Percentiles rank a stretch among this genome's conserved stretches.
phyloP scores from a whole-genome alignment of 2,329 filamentous ascomycete genomes.

The Colletotrichum sansevieriae region DNA sequence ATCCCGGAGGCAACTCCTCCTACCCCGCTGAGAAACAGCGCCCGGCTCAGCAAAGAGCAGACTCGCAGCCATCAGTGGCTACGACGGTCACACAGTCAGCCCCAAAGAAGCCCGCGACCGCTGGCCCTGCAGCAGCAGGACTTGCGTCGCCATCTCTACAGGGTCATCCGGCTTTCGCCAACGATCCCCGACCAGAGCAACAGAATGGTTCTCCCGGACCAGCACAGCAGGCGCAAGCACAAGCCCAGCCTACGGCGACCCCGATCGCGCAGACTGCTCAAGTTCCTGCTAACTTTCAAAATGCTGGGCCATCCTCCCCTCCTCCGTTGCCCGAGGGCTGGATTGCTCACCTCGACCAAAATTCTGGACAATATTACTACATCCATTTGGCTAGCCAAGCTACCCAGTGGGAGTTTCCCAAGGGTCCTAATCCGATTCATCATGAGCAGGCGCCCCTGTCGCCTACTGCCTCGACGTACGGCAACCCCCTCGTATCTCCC shows the following conservation, averaged over 20 bases:
- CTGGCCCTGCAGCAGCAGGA: conserved; percentile 45
- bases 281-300: conserved; percentile 56
- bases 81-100: conserved; percentile 49
- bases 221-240: conserved; percentile 23
- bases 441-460: conserved; percentile 87
- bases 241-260: conserved; percentile 1
- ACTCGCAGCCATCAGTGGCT: conserved; percentile 47
- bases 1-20: conserved; percentile 62
- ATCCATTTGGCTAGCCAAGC: conserved; percentile 96
- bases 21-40: conserved; percentile 86
- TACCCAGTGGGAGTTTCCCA: conserved; percentile 99
- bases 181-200: conserved; percentile 74
- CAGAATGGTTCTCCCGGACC: conserved; percentile 53
- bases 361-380: conserved; percentile 98
- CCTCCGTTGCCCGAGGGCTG: conserved; percentile 96
- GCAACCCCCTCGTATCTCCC: conserved; percentile 79
- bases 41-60: conserved; percentile 51
- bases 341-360: conserved; percentile 96
- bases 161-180: conserved; percentile 91
- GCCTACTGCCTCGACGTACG: conserved; percentile 82
- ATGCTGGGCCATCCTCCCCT: conserved; percentile 80
- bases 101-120: conserved; percentile 48
- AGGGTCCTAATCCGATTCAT: conserved; percentile 90
- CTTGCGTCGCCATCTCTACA: conserved; percentile 64
- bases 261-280: conserved; percentile 45